Conservation (phyloP, 352 stramenopile genomes). For the Elongisporangium anandrum region DNA sequence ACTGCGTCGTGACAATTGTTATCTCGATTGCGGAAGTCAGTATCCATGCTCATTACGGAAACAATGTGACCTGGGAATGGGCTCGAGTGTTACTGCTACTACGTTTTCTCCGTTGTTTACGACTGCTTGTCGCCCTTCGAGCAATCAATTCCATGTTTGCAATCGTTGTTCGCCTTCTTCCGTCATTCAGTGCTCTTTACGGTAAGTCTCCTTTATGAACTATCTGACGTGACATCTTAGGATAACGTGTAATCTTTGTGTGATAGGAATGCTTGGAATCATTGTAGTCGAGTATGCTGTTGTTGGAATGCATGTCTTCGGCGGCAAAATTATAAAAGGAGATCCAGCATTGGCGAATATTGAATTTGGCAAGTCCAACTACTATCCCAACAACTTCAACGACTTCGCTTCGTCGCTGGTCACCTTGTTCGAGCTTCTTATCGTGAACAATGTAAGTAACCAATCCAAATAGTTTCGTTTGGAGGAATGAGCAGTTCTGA, state of each 20-base stretch:
- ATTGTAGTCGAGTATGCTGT: constrained; percentile 59
- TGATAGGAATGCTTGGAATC: constrained; percentile 47
- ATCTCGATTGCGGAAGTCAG: constrained; percentile 51
- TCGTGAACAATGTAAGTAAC: constrained; percentile 68
- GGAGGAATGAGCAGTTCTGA: background rate
- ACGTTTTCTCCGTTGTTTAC: constrained; percentile 50
- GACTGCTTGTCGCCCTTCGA: constrained; percentile 42
- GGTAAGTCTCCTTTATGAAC: constrained; percentile 16
- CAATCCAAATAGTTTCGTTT: background rate
- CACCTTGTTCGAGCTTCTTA: constrained; percentile 67
- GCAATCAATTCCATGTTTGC: constrained; percentile 48
- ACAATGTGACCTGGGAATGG: constrained; percentile 38
- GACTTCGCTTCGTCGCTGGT: constrained; percentile 51
- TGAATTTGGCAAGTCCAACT: constrained; percentile 43
- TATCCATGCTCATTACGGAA: constrained; percentile 41
- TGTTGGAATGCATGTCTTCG: constrained; percentile 60
- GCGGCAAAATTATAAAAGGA: constrained; percentile 39
- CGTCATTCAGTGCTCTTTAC: constrained; percentile 52
- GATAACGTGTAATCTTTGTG: constrained; percentile 1
- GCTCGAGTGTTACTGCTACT: constrained; percentile 53
- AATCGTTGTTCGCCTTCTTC: constrained; percentile 41
- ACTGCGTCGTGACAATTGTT: constrained; percentile 70
- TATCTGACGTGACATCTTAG: background rate
- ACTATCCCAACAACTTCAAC: constrained; percentile 81
- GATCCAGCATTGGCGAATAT: constrained; percentile 26